These are phyloP conservation scores for Malassezia slooffiae DNA, from an alignment of 1,284 basidiomycete genomes.

Conservation along the genomic window DNA sequence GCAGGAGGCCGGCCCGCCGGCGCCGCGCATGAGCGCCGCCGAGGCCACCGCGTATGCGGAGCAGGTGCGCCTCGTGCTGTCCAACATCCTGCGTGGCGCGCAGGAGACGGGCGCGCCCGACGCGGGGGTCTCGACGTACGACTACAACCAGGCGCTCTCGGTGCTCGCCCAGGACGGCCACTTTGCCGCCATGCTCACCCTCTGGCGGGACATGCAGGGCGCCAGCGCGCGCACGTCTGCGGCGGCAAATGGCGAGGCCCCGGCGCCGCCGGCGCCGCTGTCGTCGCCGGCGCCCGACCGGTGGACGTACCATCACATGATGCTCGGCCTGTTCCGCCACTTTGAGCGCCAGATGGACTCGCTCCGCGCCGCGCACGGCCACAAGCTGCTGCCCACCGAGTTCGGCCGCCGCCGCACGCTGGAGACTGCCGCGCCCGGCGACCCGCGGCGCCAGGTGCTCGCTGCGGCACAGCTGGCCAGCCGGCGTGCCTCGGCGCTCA, in stretches of 20 bases:
- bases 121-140: not conserved
- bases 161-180: conserved; percentile 27
- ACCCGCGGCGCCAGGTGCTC: conserved; percentile 17
- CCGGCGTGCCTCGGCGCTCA: conserved; percentile 21
- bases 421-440: conserved; percentile 17
- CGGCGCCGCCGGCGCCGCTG: too few species aligned
- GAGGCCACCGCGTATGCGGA: conserved; percentile 1
- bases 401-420: not conserved
- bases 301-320: conserved; percentile 28
- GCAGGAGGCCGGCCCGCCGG: conserved; percentile 2
- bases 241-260: too few species aligned
- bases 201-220: conserved; percentile 29
- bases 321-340: conserved; percentile 31
- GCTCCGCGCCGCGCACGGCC: conserved; percentile 6
- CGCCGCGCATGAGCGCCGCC: conserved; percentile 2
- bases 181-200: conserved; percentile 23
- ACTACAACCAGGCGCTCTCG: conserved; percentile 31
- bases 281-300: conserved; percentile 16
- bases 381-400: conserved; percentile 1
- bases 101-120: too few species aligned
- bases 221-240: too few species aligned
- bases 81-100: not conserved
- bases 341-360: conserved; percentile 19
- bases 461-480: conserved; percentile 24
- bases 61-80: conserved; percentile 4